Percentiles rank a stretch among this genome's conserved stretches.
phyloP scores from a whole-genome alignment of 2,329 filamentous ascomycete species.

The Fusarium cyanostomum region DNA sequence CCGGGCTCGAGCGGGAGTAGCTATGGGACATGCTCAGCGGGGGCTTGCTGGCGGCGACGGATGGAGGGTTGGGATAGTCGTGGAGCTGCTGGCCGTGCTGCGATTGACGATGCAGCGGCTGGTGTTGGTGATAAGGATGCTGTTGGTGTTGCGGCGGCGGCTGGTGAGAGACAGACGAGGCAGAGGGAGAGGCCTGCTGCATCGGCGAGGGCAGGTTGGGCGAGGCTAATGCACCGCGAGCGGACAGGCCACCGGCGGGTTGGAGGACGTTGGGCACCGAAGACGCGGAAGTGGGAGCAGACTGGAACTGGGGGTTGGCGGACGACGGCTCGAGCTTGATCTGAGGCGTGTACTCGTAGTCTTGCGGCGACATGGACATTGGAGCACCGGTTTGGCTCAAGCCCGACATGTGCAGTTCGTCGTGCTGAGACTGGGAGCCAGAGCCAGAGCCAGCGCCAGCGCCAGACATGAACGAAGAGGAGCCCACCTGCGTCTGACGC shows the following conservation, averaged over 20 bases:
- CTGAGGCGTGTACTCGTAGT: conserved; percentile 62
- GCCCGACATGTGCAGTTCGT: conserved; percentile 65
- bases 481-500: conserved; percentile 41
- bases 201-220: conserved; percentile 57
- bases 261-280: conserved; percentile 68
- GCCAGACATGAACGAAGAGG: conserved; percentile 32
- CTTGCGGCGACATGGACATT: conserved; percentile 56
- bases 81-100: conserved; percentile 70
- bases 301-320: conserved; percentile 53
- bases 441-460: conserved; percentile 35
- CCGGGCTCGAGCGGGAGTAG: conserved; percentile 88
- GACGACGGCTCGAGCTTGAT: conserved; percentile 61
- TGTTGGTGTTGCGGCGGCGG: conserved; percentile 51
- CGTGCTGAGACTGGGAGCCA: conserved; percentile 49
- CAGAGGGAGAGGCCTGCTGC: conserved; percentile 52
- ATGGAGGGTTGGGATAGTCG: conserved; percentile 28
- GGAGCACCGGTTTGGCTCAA: conserved; percentile 48
- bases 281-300: conserved; percentile 52
- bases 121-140: conserved; percentile 46
- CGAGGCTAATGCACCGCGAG: conserved; percentile 51
- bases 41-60: conserved; percentile 68
- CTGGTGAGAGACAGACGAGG: conserved; percentile 43
- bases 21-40: conserved; percentile 73
- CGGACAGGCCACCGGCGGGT: conserved; percentile 57
- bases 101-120: conserved; percentile 45